Evolutionary conservation across 306 rosid species (phyloP).

Genomic region (Glycyrrhiza uralensis): DNA sequence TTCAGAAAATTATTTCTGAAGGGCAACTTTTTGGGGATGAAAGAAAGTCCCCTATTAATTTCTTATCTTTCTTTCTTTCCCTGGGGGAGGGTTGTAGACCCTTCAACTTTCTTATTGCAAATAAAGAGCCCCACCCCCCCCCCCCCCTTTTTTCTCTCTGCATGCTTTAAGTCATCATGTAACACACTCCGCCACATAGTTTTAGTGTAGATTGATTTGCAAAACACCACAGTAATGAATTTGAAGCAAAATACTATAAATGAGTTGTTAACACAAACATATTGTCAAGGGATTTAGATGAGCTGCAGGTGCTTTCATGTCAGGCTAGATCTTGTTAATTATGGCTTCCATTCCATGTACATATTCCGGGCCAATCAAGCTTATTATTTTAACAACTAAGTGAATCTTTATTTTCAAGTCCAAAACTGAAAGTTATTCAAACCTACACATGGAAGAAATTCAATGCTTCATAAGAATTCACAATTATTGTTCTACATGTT

Average conservation of each 20-base stretch:
- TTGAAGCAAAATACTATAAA: background rate
- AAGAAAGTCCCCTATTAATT: background rate
- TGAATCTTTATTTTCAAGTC: constrained; percentile 11
- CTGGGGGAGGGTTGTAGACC: background rate
- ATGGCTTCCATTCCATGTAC: background rate
- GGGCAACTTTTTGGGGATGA: background rate
- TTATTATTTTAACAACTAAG: background rate
- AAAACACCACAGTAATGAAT: background rate
- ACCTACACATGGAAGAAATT: background rate
- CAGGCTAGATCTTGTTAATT: background rate
- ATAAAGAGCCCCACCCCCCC: background rate
- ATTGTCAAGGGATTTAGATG: background rate
- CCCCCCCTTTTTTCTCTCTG: background rate
- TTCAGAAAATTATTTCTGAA: background rate
- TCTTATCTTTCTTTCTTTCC: background rate
- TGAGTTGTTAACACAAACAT: background rate
- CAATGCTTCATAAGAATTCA: background rate
- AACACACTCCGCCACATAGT: background rate
- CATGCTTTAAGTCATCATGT: background rate
- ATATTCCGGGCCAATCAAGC: background rate
- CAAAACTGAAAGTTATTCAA: constrained; percentile 5
- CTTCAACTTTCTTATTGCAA: background rate
- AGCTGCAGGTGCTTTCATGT: background rate
- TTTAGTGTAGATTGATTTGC: background rate
- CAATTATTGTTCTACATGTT: background rate